Conservation (phyloP, 768 basidiomycete species). For the Tricholoma sp. region DNA sequence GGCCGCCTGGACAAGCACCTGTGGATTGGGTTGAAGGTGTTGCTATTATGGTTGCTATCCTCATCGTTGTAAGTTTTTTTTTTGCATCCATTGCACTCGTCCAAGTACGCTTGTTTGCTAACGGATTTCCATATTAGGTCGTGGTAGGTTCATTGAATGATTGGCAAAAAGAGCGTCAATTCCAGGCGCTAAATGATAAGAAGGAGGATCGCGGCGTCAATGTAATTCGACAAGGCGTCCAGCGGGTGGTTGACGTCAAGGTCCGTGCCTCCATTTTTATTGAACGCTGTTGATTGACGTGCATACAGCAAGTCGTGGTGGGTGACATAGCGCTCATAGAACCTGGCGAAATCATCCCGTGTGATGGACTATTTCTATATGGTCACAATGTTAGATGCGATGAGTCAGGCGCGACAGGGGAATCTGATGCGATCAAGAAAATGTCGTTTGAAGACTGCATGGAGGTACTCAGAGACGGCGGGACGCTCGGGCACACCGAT, state of each 20-base stretch:
- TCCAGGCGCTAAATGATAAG: constrained; percentile 86
- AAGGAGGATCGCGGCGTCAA: constrained; percentile 93
- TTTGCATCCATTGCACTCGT: not conserved
- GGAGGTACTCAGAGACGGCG: constrained; percentile 33
- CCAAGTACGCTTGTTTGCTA: not conserved
- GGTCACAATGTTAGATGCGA: constrained; percentile 96
- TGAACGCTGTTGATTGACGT: constrained; percentile 14
- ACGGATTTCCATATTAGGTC: constrained; percentile 40
- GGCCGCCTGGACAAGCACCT: constrained; percentile 55
- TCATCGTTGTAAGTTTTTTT: constrained; percentile 56
- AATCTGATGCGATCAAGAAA: constrained; percentile 94
- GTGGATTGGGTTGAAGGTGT: constrained; percentile 99
- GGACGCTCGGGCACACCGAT: constrained; percentile 60
- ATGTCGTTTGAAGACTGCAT: constrained; percentile 71
- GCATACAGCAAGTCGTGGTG: constrained; percentile 76
- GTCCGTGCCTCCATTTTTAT: constrained; percentile 29
- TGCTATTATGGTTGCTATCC: constrained; percentile 70
- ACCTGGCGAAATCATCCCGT: constrained; percentile 94
- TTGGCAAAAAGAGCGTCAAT: constrained; percentile 98
- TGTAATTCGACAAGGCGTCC: constrained; percentile 67
- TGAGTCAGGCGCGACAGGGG: constrained; percentile 94
- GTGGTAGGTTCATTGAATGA: constrained; percentile 94
- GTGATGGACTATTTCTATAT: constrained; percentile 89
- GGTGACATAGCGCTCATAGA: constrained; percentile 91
- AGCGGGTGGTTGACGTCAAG: constrained; percentile 77